A percentile compares a stretch with the other conserved stretches of the same genome.
These are phyloP conservation scores for Plantago coronopus DNA, from an alignment of 305 asterid species.

Conservation along the genomic window DNA sequence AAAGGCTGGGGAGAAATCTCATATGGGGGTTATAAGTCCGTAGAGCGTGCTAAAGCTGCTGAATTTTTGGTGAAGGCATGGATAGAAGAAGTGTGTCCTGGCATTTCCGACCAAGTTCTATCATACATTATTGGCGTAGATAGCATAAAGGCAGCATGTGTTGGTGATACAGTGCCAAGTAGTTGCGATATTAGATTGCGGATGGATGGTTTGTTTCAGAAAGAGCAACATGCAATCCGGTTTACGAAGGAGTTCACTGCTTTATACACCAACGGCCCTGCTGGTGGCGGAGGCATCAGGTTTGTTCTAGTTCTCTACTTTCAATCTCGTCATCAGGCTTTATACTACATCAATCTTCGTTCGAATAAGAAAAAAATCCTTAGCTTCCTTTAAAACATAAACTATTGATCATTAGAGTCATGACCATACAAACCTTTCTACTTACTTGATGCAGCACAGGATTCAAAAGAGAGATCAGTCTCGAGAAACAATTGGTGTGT, in stretches of 20 bases:
- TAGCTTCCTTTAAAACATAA: neutral
- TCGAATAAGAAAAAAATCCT: too few species aligned
- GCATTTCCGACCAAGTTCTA: conserved; percentile 38
- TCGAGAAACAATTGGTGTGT: conserved; percentile 68
- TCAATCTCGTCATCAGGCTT: conserved; percentile 1
- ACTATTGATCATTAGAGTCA: neutral
- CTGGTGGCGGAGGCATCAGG: conserved; percentile 99
- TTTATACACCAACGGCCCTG: conserved; percentile 95
- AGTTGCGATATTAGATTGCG: conserved; percentile 69
- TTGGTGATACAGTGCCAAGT: conserved; percentile 23
- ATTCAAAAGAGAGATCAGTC: conserved; percentile 70
- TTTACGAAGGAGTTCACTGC: conserved; percentile 77
- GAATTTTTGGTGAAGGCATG: conserved; percentile 89
- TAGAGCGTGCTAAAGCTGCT: conserved; percentile 86
- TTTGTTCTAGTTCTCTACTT: conserved; percentile 13
- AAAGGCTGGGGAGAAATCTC: conserved; percentile 99
- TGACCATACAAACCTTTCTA: conserved; percentile 13
- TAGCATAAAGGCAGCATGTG: conserved; percentile 59
- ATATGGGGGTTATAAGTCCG: conserved; percentile 71
- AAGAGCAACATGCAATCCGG: conserved; percentile 71
- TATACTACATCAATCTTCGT: neutral
- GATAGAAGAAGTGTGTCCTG: conserved; percentile 80
- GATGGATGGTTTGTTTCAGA: conserved; percentile 88
- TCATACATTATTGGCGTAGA: conserved; percentile 87
- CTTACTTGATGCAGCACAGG: conserved; percentile 73